These are phyloP conservation scores for Trichophyton verrucosum DNA, from an alignment of 2,329 filamentous ascomycete species.

Conservation along the genomic window DNA sequence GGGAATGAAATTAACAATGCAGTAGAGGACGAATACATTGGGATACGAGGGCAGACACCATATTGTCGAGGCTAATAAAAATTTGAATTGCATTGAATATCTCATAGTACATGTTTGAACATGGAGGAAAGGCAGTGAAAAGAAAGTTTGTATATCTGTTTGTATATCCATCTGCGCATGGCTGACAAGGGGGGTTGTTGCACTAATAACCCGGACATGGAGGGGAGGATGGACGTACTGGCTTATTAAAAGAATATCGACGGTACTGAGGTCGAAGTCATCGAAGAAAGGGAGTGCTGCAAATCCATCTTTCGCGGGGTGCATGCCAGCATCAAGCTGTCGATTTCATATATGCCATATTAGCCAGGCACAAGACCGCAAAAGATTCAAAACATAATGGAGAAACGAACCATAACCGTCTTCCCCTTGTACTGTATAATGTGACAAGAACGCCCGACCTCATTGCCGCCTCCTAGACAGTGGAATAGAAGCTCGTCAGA, in stretches of 20 bases:
- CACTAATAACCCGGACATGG: not conserved
- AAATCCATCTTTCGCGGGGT: conserved; percentile 89
- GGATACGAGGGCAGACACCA: not conserved
- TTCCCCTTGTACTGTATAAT: conserved; percentile 99
- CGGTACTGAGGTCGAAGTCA: conserved; percentile 92
- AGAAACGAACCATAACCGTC: conserved; percentile 74
- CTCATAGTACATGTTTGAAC: conserved; percentile 4
- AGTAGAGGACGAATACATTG: not conserved
- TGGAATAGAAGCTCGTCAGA: conserved; percentile 91
- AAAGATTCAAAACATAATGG: not conserved
- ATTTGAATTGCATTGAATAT: conserved; percentile 3
- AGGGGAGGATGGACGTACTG: conserved; percentile 60
- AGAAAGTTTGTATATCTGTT: not conserved
- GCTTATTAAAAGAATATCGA: conserved; percentile 94
- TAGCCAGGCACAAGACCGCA: not conserved
- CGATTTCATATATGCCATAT: conserved; percentile 7
- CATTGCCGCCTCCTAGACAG: conserved; percentile 87
- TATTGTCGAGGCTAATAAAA: not conserved
- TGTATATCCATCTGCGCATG: not conserved
- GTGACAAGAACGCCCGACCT: conserved; percentile 93
- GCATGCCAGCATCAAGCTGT: conserved; percentile 91
- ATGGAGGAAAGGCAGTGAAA: not conserved
- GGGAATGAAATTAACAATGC: not conserved
- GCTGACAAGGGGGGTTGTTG: not conserved
- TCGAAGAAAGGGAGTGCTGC: conserved; percentile 94